These are phyloP conservation scores for Diplotaxis tenuifolia DNA, from an alignment of 345 rosid species.

Conservation along the genomic window DNA sequence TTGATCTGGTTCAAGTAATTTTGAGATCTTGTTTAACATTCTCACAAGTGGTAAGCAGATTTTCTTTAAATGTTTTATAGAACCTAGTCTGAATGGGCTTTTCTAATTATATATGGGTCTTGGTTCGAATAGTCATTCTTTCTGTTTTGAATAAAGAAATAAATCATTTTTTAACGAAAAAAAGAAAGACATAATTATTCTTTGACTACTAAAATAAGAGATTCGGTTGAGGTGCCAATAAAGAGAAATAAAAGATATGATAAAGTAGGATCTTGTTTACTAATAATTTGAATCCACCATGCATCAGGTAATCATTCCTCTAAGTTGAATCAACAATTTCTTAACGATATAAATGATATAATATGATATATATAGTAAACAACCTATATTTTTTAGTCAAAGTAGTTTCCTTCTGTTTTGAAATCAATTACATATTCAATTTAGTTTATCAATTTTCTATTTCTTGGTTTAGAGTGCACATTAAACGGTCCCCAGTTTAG, in stretches of 20 bases:
- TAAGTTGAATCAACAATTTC: not conserved
- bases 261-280: constrained; percentile 21
- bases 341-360: not conserved
- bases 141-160: not conserved
- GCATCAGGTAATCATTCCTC: not conserved
- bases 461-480: constrained; percentile 21
- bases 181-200: not conserved
- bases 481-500: constrained; percentile 24
- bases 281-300: constrained; percentile 30
- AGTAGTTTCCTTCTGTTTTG: too few species aligned
- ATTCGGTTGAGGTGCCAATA: constrained; percentile 20
- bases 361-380: constrained; percentile 14
- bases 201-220: not conserved
- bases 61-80: not conserved
- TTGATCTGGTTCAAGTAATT: not conserved
- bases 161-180: not conserved
- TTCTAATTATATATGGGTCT: not conserved
- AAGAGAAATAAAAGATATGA: not conserved
- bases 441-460: not conserved
- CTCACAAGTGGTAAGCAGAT: not conserved
- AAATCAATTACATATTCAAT: not conserved
- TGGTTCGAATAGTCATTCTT: not conserved
- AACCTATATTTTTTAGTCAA: not conserved
- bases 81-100: not conserved
- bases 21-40: not conserved